Evolutionary conservation across 371 early-diverging fungal genomes (phyloP), one percentile per base, ranked within the genome.

Genomic region (Cokeromyces recurvatus): DNA sequence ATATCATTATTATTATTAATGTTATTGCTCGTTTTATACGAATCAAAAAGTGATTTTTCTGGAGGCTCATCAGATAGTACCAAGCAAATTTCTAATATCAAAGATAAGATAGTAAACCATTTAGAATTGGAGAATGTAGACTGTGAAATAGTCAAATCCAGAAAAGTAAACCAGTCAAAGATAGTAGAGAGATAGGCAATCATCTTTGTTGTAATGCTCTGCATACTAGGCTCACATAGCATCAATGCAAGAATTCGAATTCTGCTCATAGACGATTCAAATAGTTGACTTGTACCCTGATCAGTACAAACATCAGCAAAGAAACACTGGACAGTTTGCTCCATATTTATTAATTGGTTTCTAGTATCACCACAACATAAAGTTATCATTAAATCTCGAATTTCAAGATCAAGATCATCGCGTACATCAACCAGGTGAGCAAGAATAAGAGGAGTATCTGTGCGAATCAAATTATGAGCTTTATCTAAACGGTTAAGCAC

Each of bases 211-310:
- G 46, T 38, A 11, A 50, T 46, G 1, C 42, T 47, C 43, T 82
- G 81, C 34, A 76, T 69, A 16, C 47, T 32, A 4, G 57, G 54
- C 24, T 87, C 88, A 32, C 64, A 69, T 12, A 81, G 58, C 42
- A 86, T 53, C 2, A 86, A 57, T 1, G 86, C 82, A 43, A 85
- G 57, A 14, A 87, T 59, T 11, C 85, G 78, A 11, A 85, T 55
- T 34, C 32, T 44, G 35, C 41, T 58, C 38, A 43, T 53, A 21
- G 40, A 43, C 2, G 43, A 40, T 22, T 41, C 43, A 38, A 59
- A 58, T 20, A 46, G 2, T 43, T 45, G 21, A 45, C 43, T 20
- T 23, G n/a, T 2, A 1, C 22, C 37, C 4, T 3, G 16, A 11
- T 31, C 17, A 3, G 14, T 15, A 4, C 15, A 25, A 20, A 15